phyloP scores from a whole-genome alignment of 495 filamentous ascomycete genomes.

The Hypoxylon fragiforme region DNA sequence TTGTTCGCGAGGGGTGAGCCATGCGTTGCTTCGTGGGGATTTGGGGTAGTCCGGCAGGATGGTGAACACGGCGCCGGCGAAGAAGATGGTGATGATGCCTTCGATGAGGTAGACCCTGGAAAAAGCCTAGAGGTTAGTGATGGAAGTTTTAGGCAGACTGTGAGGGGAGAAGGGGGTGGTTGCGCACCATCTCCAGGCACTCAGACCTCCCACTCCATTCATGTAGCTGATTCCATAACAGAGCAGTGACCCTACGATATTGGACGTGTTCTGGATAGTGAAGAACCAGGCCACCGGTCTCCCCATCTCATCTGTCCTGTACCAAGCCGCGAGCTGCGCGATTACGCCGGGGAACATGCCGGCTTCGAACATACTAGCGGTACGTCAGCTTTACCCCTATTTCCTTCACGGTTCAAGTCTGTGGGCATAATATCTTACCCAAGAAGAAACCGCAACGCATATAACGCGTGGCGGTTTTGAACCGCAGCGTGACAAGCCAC shows the following conservation, averaged over 20 bases:
- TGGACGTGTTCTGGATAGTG: neutral
- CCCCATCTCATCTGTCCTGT: neutral
- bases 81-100: neutral
- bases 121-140: neutral
- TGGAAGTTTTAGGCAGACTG: too few species aligned
- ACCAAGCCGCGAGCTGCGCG: neutral
- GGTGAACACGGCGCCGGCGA: neutral
- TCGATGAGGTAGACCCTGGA: neutral
- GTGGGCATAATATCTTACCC: neutral
- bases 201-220: neutral
- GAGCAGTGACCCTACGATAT: neutral
- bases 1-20: neutral
- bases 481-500: neutral
- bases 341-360: neutral
- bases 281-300: neutral
- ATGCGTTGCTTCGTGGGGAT: neutral
- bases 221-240: neutral
- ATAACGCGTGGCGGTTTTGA: neutral
- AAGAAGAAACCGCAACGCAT: neutral
- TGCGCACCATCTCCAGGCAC: neutral
- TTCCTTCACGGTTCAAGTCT: neutral
- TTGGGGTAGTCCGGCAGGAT: neutral
- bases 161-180: neutral
- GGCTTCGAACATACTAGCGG: neutral
- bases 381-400: neutral